phyloP scores from a whole-genome alignment of 306 rosid species.

The Vigna hirtella region DNA sequence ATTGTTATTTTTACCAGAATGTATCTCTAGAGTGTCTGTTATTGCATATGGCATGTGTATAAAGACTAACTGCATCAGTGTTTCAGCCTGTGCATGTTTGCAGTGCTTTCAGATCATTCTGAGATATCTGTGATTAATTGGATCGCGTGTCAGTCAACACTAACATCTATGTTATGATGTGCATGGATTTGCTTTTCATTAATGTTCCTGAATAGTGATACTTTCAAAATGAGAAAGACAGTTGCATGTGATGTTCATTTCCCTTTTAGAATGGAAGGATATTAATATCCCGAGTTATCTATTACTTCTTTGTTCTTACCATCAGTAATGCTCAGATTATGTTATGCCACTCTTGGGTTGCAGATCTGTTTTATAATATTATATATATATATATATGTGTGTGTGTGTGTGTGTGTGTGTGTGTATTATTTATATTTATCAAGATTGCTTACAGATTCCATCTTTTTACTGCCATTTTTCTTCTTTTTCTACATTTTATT shows the following conservation, averaged over 20 bases:
- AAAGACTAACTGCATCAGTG: conserved; percentile 18
- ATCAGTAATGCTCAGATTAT: conserved; percentile 28
- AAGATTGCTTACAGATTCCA: conserved; percentile 25
- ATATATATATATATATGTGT: not conserved
- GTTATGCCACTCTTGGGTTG: conserved; percentile 18
- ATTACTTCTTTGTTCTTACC: conserved; percentile 18
- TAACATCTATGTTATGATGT: conserved; percentile 29
- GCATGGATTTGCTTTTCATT: conserved; percentile 29
- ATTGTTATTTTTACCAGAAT: conserved; percentile 19
- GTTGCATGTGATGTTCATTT: conserved; percentile 25
- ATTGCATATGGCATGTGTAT: conserved; percentile 18
- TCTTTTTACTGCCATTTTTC: conserved; percentile 25
- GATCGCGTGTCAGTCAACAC: not conserved
- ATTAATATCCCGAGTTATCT: conserved; percentile 11
- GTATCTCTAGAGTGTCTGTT: conserved; percentile 14
- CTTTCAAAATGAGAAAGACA: conserved; percentile 30
- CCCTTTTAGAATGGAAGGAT: conserved; percentile 27
- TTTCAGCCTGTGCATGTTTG: conserved; percentile 32
- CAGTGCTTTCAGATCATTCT: conserved; percentile 2
- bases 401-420: not conserved
- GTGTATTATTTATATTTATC: not conserved
- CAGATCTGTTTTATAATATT: conserved; percentile 27
- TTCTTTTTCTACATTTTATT: conserved; percentile 10
- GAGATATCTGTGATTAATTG: conserved; percentile 27
- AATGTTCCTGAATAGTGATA: not conserved